A percentile compares a stretch with the other conserved stretches of the same genome.
These are phyloP conservation scores for Endocladia muricata DNA, from an alignment of 31 red algal species.

Conservation along the genomic window DNA sequence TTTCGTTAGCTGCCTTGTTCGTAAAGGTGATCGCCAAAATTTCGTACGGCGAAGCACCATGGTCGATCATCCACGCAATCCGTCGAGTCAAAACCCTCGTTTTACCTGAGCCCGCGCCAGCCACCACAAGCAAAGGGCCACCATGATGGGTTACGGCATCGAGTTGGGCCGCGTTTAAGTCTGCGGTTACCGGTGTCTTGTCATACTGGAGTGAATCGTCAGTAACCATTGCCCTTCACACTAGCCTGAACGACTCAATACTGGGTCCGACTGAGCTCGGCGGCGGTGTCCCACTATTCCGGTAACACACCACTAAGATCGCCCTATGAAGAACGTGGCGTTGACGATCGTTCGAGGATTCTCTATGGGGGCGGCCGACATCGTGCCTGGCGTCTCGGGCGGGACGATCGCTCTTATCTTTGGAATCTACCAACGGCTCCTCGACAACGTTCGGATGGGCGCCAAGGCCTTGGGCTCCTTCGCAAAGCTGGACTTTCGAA, in stretches of 20 bases:
- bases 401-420: slow-evolving; percentile 22
- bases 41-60: background rate
- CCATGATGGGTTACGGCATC: slow-evolving; percentile 14
- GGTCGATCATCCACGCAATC: slow-evolving; percentile 17
- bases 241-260: too few relatives aligned
- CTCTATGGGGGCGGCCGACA: slow-evolving; percentile 11
- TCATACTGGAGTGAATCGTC: too few relatives aligned
- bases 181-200: too few relatives aligned
- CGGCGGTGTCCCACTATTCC: too few relatives aligned
- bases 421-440: slow-evolving; percentile 9
- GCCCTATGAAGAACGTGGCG: too few relatives aligned
- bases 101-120: slow-evolving; percentile 56
- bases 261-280: too few relatives aligned
- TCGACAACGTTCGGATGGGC: background rate
- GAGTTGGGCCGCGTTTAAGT: slow-evolving; percentile 37
- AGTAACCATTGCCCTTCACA: too few relatives aligned
- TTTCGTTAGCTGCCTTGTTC: slow-evolving; percentile 49
- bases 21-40: slow-evolving; percentile 57
- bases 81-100: slow-evolving; percentile 48
- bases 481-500: background rate
- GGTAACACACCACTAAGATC: too few relatives aligned
- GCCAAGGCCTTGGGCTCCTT: background rate
- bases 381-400: slow-evolving; percentile 11
- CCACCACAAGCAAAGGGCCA: slow-evolving; percentile 20
- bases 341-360: too few relatives aligned